A percentile compares a stretch with the other conserved stretches of the same genome.
These are phyloP conservation scores for Sequoiadendron giganteum DNA, from an alignment of 75 land plant genomes.

Conservation along the genomic window DNA sequence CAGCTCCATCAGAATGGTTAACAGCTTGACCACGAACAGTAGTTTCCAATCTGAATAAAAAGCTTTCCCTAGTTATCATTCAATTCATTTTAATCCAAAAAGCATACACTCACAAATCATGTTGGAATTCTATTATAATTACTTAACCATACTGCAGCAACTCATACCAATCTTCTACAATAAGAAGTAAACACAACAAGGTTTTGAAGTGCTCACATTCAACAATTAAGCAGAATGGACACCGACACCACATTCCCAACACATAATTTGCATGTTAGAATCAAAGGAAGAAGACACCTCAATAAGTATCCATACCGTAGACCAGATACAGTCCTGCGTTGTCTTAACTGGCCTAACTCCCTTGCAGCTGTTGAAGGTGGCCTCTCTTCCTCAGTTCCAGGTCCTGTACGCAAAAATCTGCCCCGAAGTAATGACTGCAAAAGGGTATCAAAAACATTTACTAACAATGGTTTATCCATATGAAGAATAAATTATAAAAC, in stretches of 20 bases:
- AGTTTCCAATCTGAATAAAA: conserved; percentile 77
- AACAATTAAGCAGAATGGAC: background rate
- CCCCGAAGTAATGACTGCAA: conserved; percentile 85
- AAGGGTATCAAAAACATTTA: conserved; percentile 7
- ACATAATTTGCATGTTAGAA: background rate
- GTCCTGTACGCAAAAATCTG: conserved; percentile 76
- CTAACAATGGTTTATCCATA: background rate
- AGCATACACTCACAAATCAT: background rate
- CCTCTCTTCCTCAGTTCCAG: conserved; percentile 60
- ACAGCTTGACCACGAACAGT: conserved; percentile 70
- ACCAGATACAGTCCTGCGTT: conserved; percentile 80
- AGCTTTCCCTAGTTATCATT: conserved; percentile 60
- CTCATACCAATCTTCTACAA: background rate
- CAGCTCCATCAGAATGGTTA: conserved; percentile 27
- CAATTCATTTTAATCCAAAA: conserved; percentile 10
- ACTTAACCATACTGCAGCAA: background rate
- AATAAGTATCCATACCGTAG: conserved; percentile 55
- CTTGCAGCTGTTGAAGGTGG: conserved; percentile 80
- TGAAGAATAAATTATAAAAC: background rate
- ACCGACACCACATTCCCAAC: background rate
- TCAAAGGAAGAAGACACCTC: background rate
- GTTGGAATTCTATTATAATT: conserved; percentile 1
- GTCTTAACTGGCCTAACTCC: conserved; percentile 84
- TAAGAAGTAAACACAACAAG: background rate
- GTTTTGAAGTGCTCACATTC: background rate